Evolutionary conservation across 2,329 filamentous ascomycete genomes (phyloP), one percentile per base, ranked within the genome.

Genomic region (Magnaporthiopsis rhizophila): DNA sequence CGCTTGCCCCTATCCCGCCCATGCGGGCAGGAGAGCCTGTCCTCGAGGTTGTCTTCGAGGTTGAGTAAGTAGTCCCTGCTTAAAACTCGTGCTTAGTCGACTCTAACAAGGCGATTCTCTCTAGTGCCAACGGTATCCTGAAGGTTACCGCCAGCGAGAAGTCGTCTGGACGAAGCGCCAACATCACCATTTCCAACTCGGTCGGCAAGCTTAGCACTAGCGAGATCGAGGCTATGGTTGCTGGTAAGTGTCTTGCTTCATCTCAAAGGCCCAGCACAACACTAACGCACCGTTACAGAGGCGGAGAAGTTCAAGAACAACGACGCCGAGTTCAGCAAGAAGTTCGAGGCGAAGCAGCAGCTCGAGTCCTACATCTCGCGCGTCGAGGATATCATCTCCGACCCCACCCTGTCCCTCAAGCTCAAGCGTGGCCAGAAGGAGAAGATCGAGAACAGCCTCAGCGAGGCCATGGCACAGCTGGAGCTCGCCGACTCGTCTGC

Each of bases 81-180:
- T 6, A 53, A 24, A 53, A 8, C n/a, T 13, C 21, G 45, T 53
- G 18, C n/a, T 24, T 53, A 1, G 7, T 6, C 18, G 45, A 6
- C 2, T 24, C 45, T 53, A 53, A 53, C 45, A 21, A 8, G 6
- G 21, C n/a, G 21, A 53, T 24, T 53, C 3, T 53, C 7, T 53
- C n/a, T 4, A 53, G 45, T 60, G 62, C 97, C 86, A 99, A 99
- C 85, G 95, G 95, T 89, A 97, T 97, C 78, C 89, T 99, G 71
- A 99, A 99, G 89, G 95, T 98, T 74, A 98, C 94, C 68, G 95
- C 95, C 71, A 97, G 94, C 61, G 95, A 99, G 87, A 99, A 99
- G 89, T 94, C 92, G 72, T 97, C 95, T 45, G 95, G 95, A 74
- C 93, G 95, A 78, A 95, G 86, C 75, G 95, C 95, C 81, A 99